Percentiles rank a stretch among this genome's conserved stretches.
Conservation (phyloP, 1,284 basidiomycete genomes). For the Cryptococcus sp. region DNA sequence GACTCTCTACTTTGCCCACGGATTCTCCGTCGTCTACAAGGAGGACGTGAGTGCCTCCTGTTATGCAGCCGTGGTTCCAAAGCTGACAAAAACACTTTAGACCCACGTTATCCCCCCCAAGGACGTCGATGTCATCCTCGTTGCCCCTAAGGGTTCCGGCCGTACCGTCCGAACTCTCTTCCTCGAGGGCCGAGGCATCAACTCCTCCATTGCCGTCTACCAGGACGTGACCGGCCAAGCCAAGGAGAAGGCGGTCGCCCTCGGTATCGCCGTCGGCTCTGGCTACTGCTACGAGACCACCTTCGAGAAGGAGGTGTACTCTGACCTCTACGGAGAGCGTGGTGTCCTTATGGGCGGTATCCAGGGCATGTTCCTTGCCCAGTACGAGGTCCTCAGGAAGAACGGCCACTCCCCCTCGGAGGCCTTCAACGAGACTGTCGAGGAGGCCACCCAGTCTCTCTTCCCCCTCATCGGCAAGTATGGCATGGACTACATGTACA, state of each 20-base stretch:
- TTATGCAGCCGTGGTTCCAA: background rate
- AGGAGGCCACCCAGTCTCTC: conserved; percentile 97
- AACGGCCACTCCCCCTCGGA: conserved; percentile 98
- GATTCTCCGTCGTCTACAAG: conserved; percentile 99
- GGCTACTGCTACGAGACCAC: conserved; percentile 86
- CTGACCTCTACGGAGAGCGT: conserved; percentile 98
- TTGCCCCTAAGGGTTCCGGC: conserved; percentile 98
- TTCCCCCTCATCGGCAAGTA: conserved; percentile 95
- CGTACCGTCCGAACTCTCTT: conserved; percentile 98
- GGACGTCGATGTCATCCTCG: conserved; percentile 98
- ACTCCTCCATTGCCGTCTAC: conserved; percentile 54
- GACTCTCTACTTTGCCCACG: conserved; percentile 99
- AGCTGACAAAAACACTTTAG: conserved; percentile 15
- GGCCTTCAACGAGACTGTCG: conserved; percentile 98
- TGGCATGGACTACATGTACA: conserved; percentile 99
- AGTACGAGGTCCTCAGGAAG: conserved; percentile 97
- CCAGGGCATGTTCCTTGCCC: conserved; percentile 96
- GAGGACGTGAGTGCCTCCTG: conserved; percentile 59
- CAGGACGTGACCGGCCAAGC: conserved; percentile 95
- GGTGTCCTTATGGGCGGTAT: conserved; percentile 99
- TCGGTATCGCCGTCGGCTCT: conserved; percentile 92
- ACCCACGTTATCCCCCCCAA: conserved; percentile 87
- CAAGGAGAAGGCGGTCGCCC: conserved; percentile 92
- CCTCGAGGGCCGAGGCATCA: conserved; percentile 87
- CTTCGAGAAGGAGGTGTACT: conserved; percentile 99